Percentiles rank a stretch among this genome's conserved stretches.
These are phyloP conservation scores for Amborella trichopoda DNA, from an alignment of 164 flowering plant genomes.

Conservation along the genomic window DNA sequence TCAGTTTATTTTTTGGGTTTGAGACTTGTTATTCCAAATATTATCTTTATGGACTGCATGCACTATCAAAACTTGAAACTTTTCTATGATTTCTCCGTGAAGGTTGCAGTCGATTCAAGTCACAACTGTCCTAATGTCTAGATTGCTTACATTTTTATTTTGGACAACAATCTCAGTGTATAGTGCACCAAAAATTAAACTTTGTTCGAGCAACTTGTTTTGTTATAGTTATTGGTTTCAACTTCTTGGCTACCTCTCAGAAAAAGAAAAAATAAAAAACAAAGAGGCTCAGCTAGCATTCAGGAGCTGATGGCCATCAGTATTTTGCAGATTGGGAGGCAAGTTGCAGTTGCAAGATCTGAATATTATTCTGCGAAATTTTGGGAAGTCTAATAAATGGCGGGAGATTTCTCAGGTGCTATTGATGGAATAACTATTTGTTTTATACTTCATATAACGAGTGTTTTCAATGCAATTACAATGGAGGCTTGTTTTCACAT, in stretches of 20 bases:
- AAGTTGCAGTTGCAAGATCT: conserved; percentile 47
- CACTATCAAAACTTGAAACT: too few species aligned
- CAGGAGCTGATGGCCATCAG: not conserved
- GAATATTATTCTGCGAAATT: conserved; percentile 49
- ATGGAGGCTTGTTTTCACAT: too few species aligned
- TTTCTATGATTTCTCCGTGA: too few species aligned
- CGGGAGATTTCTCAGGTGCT: conserved; percentile 53
- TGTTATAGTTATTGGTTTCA: not conserved
- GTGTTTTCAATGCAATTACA: too few species aligned
- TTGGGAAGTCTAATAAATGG: conserved; percentile 38
- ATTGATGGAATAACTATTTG: not conserved
- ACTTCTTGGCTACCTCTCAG: not conserved
- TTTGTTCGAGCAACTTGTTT: not conserved
- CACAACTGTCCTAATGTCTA: too few species aligned
- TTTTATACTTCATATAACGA: not conserved
- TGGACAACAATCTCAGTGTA: too few species aligned
- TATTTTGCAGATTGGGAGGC: conserved; percentile 34
- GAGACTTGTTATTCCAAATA: too few species aligned
- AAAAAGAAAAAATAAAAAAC: not conserved
- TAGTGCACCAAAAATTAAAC: not conserved
- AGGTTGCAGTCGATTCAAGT: too few species aligned
- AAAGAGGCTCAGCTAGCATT: not conserved
- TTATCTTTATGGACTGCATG: too few species aligned
- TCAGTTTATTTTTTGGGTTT: too few species aligned
- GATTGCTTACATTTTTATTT: too few species aligned